Evolutionary conservation across 805 yeast species (phyloP).

Genomic region (Kodamaea leandrae): DNA sequence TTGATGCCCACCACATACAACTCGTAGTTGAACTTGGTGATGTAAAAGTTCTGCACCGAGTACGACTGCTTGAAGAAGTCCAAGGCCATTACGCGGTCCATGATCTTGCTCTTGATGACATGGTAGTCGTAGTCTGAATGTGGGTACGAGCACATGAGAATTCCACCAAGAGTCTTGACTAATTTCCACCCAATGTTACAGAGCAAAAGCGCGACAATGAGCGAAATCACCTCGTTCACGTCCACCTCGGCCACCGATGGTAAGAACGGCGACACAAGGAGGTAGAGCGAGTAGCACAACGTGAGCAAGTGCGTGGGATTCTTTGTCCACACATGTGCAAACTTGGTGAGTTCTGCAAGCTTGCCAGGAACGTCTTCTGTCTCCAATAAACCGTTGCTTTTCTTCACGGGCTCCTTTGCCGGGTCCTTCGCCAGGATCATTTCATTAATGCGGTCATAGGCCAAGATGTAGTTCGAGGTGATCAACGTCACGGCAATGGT

Average conservation of each 20-base stretch:
- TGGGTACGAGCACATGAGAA: slow-evolving; percentile 55
- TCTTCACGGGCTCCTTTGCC: slow-evolving; percentile 1
- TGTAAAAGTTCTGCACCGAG: slow-evolving; percentile 45
- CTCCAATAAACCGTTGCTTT: slow-evolving; percentile 5
- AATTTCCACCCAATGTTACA: slow-evolving; percentile 52
- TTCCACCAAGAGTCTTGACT: slow-evolving; percentile 50
- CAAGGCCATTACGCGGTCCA: slow-evolving; percentile 44
- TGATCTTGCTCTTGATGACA: slow-evolving; percentile 38
- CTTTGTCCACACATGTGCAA: slow-evolving; percentile 20
- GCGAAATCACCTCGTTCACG: slow-evolving; percentile 45
- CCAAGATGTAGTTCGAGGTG: slow-evolving; percentile 35
- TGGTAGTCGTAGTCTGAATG: slow-evolving; percentile 37
- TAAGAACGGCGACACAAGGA: slow-evolving; percentile 41
- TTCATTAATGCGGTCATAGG: slow-evolving; percentile 32
- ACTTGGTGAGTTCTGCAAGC: slow-evolving; percentile 10
- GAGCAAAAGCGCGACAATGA: slow-evolving; percentile 43
- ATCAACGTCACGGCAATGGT: slow-evolving; percentile 24
- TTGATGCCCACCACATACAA: slow-evolving; percentile 56
- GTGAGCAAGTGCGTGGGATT: slow-evolving; percentile 50
- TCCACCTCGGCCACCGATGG: slow-evolving; percentile 33
- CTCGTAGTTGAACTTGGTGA: slow-evolving; percentile 63
- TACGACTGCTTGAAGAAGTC: slow-evolving; percentile 53
- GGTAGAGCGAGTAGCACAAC: slow-evolving; percentile 38
- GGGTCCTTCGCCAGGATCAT: slow-evolving; percentile 28
- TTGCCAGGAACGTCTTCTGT: background rate